Evolutionary conservation across 805 yeast genomes (phyloP).

Genomic region (Tetrapisispora pingtungensis): DNA sequence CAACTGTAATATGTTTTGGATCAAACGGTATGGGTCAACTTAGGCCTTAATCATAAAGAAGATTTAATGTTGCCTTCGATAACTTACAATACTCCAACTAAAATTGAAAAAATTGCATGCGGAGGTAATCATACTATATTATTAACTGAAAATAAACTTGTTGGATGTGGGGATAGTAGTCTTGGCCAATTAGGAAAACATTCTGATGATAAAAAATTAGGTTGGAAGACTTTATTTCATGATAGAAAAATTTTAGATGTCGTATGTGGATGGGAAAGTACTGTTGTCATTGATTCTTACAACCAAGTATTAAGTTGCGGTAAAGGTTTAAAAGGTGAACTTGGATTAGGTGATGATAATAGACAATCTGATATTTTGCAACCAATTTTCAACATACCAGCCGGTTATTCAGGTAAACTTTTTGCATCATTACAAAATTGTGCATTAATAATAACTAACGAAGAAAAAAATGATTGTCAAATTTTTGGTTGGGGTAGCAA

Average conservation of each 20-base stretch:
- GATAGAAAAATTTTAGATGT: slow-evolving; percentile 34
- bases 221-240: slow-evolving; percentile 3
- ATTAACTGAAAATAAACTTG: slow-evolving; percentile 37
- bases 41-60: slow-evolving; percentile 48
- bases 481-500: slow-evolving; percentile 43
- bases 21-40: slow-evolving; percentile 72
- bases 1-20: slow-evolving; percentile 47
- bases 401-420: slow-evolving; percentile 5
- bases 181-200: slow-evolving; percentile 36
- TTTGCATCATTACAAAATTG: slow-evolving; percentile 33
- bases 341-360: slow-evolving; percentile 41
- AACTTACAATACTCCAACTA: slow-evolving; percentile 9
- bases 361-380: slow-evolving; percentile 1
- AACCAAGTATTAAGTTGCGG: slow-evolving; percentile 48
- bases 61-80: slow-evolving; percentile 35
- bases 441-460: slow-evolving; percentile 59
- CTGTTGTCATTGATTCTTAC: slow-evolving; percentile 37
- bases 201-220: slow-evolving; percentile 27
- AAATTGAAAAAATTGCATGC: slow-evolving; percentile 43
- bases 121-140: slow-evolving; percentile 86
- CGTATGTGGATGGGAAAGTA: slow-evolving; percentile 75
- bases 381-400: slow-evolving; percentile 8
- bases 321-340: slow-evolving; percentile 59
- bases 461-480: slow-evolving; percentile 34
- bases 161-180: slow-evolving; percentile 49